A percentile compares a stretch with the other conserved stretches of the same genome.
Conservation (phyloP, 352 stramenopile species). For the Phytophthora kernoviae region DNA sequence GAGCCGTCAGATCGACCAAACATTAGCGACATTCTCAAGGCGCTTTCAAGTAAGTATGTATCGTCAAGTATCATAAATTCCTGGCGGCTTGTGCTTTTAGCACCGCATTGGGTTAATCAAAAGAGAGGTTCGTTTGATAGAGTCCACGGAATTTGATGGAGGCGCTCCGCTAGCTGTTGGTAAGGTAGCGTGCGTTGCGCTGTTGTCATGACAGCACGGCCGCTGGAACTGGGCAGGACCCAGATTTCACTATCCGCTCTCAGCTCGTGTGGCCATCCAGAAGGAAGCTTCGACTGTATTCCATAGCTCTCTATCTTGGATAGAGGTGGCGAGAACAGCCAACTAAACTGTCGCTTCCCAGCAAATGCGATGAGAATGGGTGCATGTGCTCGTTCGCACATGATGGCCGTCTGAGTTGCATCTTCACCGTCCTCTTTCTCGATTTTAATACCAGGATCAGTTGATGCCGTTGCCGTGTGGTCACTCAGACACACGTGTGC, state of each 20-base stretch:
- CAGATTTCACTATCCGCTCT: conserved; percentile 71
- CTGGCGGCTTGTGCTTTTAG: conserved; percentile 25
- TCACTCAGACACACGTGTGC: conserved; percentile 55
- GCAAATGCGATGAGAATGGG: conserved; percentile 86
- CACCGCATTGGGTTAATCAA: conserved; percentile 10
- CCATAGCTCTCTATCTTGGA: conserved; percentile 70
- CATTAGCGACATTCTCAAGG: conserved; percentile 43
- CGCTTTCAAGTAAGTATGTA: conserved; percentile 34
- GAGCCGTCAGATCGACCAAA: conserved; percentile 54
- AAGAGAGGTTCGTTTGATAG: conserved; percentile 34
- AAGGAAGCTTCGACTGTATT: conserved; percentile 59
- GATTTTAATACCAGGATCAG: conserved; percentile 6
- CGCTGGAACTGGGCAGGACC: conserved; percentile 86
- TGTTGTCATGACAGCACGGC: conserved; percentile 81
- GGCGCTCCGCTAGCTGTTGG: conserved; percentile 60
- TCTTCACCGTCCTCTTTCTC: conserved; percentile 1
- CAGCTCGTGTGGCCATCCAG: conserved; percentile 71
- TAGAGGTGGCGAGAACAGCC: conserved; percentile 74
- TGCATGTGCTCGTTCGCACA: conserved; percentile 49
- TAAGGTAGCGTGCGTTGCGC: conserved; percentile 72
- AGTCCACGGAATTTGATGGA: conserved; percentile 66
- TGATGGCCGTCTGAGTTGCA: not conserved
- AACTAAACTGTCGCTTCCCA: conserved; percentile 88
- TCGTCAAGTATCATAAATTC: conserved; percentile 4
- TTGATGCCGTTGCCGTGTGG: conserved; percentile 16